phyloP scores from a whole-genome alignment of 139 green algal species.

The Chloropicon primus region DNA sequence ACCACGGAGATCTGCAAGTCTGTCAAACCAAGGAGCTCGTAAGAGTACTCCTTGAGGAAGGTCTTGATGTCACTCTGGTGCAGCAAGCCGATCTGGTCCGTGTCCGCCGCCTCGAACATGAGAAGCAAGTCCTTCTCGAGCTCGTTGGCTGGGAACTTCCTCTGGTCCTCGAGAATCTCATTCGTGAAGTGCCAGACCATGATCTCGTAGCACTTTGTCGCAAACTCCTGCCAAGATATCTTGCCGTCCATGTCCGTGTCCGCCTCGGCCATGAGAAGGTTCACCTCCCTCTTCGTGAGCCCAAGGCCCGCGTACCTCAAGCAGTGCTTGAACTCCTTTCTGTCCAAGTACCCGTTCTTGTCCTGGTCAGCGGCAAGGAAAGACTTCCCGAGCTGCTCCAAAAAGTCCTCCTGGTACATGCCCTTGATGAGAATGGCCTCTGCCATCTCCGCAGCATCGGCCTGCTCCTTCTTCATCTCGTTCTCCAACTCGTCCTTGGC shows the following conservation, averaged over 20 bases:
- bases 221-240: constrained; percentile 16
- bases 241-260: constrained; percentile 17
- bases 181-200: constrained; percentile 17
- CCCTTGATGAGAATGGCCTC: constrained; percentile 27
- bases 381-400: constrained; percentile 12
- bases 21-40: constrained; percentile 15
- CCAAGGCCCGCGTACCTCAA: constrained; percentile 38
- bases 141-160: neutral
- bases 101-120: neutral
- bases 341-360: constrained; percentile 21
- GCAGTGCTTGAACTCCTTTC: constrained; percentile 31
- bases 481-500: constrained; percentile 5
- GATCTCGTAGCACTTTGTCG: constrained; percentile 16
- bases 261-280: constrained; percentile 36
- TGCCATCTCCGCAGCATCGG: constrained; percentile 5
- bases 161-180: constrained; percentile 1
- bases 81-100: neutral
- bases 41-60: constrained; percentile 6
- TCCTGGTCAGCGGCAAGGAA: constrained; percentile 28
- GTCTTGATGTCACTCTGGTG: neutral
- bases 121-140: neutral
- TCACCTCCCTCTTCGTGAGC: constrained; percentile 36
- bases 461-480: neutral
- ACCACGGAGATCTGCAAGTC: constrained; percentile 11
- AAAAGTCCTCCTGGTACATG: constrained; percentile 29